A percentile compares a stretch with the other conserved stretches of the same genome.
Evolutionary conservation across 2,329 filamentous ascomycete species (phyloP).

Genomic region (Aphanoascus verrucosus): DNA sequence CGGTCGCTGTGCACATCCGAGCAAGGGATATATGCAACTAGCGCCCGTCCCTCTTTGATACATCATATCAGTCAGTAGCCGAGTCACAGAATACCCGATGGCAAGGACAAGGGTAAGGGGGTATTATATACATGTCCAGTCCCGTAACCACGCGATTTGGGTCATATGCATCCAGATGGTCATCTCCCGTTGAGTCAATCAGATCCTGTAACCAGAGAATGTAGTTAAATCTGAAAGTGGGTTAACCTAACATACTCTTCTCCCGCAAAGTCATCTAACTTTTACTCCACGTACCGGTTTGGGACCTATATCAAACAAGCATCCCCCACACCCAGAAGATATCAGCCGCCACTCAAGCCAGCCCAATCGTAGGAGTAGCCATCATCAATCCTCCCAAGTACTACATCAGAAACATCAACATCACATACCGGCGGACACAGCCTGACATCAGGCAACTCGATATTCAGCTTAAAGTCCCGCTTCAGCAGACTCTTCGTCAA

Average conservation of each 20-base stretch:
- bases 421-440: constrained; percentile 68
- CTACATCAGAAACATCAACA: neutral
- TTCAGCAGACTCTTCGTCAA: constrained; percentile 70
- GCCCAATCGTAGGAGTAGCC: neutral
- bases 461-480: constrained; percentile 59
- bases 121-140: constrained; percentile 55
- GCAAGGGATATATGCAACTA: constrained; percentile 79
- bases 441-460: constrained; percentile 64
- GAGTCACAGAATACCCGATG: neutral
- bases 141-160: constrained; percentile 51
- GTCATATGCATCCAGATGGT: constrained; percentile 43
- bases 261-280: neutral
- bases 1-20: constrained; percentile 58
- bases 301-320: constrained; percentile 28
- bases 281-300: constrained; percentile 30
- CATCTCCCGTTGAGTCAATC: constrained; percentile 55
- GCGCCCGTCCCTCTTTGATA: constrained; percentile 65
- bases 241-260: neutral
- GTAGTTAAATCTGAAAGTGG: constrained; percentile 62
- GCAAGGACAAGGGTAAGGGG: neutral
- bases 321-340: too few species aligned
- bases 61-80: neutral
- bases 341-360: too few species aligned
- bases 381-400: neutral
- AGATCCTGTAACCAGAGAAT: constrained; percentile 78